A percentile compares a stretch with the other conserved stretches of the same genome.
These are phyloP conservation scores for Pleoardoris graminearum DNA, from an alignment of 2,329 filamentous ascomycete genomes.

Conservation along the genomic window DNA sequence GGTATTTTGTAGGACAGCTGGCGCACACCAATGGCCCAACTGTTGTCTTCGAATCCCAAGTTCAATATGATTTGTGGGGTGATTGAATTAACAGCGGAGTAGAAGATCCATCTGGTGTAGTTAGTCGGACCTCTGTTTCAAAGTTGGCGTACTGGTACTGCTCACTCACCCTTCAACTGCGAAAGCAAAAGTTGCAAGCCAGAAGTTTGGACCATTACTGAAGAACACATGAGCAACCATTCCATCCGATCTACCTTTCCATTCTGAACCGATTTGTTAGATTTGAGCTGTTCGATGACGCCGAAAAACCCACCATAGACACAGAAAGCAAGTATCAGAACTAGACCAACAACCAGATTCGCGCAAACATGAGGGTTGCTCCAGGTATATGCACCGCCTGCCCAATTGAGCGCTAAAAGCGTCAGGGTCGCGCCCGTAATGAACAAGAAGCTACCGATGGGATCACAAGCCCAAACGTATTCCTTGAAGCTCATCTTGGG, in stretches of 20 bases:
- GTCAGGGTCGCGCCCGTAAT: constrained; percentile 31
- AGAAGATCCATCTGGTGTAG: constrained; percentile 55
- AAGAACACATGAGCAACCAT: constrained; percentile 62
- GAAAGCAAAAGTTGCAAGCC: constrained; percentile 59
- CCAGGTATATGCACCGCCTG: constrained; percentile 33
- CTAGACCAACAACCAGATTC: constrained; percentile 26
- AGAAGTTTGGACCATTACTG: constrained; percentile 57
- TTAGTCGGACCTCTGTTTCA: background rate
- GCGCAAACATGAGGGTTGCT: constrained; percentile 31
- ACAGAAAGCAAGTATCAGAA: constrained; percentile 31
- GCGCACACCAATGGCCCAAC: constrained; percentile 36
- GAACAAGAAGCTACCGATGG: constrained; percentile 33
- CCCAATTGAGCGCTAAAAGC: constrained; percentile 37
- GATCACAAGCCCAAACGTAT: constrained; percentile 36
- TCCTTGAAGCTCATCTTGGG: constrained; percentile 30
- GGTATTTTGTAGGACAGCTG: constrained; percentile 36
- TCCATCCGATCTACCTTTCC: constrained; percentile 59
- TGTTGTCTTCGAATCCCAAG: constrained; percentile 34
- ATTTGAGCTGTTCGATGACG: background rate
- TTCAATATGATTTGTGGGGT: constrained; percentile 39
- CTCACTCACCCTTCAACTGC: constrained; percentile 55
- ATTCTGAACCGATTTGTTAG: constrained; percentile 47
- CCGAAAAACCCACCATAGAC: constrained; percentile 25
- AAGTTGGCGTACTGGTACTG: too few species aligned
- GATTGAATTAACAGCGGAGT: constrained; percentile 39